Base-by-base conservation (phyloP, 306 rosid genomes). In the Cicer judaicum region DNA sequence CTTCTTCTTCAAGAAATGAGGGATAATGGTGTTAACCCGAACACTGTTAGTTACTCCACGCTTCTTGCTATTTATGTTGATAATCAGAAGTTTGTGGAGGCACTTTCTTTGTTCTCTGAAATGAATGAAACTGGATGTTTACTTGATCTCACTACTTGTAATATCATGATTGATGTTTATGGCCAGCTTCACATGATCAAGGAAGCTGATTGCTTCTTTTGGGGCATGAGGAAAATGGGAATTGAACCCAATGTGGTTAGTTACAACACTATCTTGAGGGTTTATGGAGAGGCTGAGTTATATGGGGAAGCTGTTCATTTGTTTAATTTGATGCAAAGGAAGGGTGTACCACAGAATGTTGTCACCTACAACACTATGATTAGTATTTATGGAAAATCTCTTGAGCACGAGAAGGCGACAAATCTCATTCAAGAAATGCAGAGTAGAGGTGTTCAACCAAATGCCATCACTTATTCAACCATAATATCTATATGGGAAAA, bases 181-280 rank as follows among this genome's bases (percentile, higher is more conserved):
- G 98, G 98, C 75, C 98, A 88, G 87, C 87, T 93, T 70, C 92
- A 91, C 54, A 89, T 93, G 98, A 93, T 85, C 38, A 89, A 88
- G 85, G 98, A 91, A 74, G 97, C 97, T 8, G 98, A 93, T 66
- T 73, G 91, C 52, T 83, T 93, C 74, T 93, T 93, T 76, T 91
- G 98, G 98, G 88, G 98, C 79, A 88, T 93, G 96, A 87, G 91
- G 82, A 91, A 91, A 79, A 80, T 91, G 82, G 98, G 90, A 50
- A 78, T 93, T 47, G 90, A 88, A 66, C 98, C 98, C 10, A 88
- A 62, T 72, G 97, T 93, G 24, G 96, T 93, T 67, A 93, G 94
- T 82, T 93, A 89, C 65, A 93, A 93, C 60, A 93, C 98, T 5
- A 88, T 93, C 73, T 81, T 93, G 82, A 87, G 97, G 82, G 97